Percentiles rank a stretch among this genome's conserved stretches.
Evolutionary conservation across 768 basidiomycete species (phyloP).

Genomic region (Steccherinum ochraceum): DNA sequence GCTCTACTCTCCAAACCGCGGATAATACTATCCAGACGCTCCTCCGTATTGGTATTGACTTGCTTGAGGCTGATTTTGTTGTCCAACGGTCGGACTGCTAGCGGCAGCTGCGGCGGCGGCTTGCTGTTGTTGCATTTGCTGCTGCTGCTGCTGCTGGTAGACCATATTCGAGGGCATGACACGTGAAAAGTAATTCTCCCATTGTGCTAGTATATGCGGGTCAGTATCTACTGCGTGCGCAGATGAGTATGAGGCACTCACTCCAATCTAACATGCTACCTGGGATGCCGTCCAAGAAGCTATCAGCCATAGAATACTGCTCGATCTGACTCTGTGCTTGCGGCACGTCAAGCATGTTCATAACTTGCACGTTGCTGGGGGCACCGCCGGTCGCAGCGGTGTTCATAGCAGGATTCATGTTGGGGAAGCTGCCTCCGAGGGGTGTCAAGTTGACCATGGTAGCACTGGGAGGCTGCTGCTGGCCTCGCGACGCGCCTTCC

Average conservation of each 20-base stretch:
- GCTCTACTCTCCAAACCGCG: background rate
- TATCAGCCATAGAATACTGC: slow-evolving; percentile 63
- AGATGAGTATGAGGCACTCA: slow-evolving; percentile 24
- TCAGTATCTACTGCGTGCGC: background rate
- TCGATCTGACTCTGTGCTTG: slow-evolving; percentile 41
- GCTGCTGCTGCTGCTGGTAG: slow-evolving; percentile 1
- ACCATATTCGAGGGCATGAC: slow-evolving; percentile 25
- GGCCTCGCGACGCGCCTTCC: slow-evolving; percentile 3
- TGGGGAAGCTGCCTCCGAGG: slow-evolving; percentile 35
- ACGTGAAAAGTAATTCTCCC: slow-evolving; percentile 76
- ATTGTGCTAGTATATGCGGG: slow-evolving; percentile 48
- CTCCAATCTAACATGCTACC: slow-evolving; percentile 87
- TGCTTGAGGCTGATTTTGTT: background rate
- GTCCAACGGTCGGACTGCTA: background rate
- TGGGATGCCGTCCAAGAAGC: slow-evolving; percentile 73
- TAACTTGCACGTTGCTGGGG: slow-evolving; percentile 60
- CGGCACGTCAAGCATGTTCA: slow-evolving; percentile 66
- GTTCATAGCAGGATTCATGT: slow-evolving; percentile 78
- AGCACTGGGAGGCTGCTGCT: slow-evolving; percentile 7
- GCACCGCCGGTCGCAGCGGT: slow-evolving; percentile 22
- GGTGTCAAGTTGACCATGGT: slow-evolving; percentile 51
- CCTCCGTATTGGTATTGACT: background rate
- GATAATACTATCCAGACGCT: too few species aligned
- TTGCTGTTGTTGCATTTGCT: slow-evolving; percentile 3
- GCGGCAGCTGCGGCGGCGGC: background rate